Base-by-base conservation (phyloP, 306 rosid genomes). In the Prunus padus region DNA sequence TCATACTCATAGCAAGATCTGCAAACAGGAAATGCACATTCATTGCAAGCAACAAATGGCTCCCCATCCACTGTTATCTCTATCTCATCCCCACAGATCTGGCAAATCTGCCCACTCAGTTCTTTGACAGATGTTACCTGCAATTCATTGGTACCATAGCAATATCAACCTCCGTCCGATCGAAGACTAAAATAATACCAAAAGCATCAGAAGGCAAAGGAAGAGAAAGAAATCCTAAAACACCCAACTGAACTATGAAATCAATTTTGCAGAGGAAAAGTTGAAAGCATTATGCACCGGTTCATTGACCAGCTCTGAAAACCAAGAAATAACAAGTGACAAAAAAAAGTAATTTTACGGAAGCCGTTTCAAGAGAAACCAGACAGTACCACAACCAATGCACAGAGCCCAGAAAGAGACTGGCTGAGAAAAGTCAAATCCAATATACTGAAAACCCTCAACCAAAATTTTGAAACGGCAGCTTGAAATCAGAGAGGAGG, bases 1-100 rank as follows among this genome's bases (percentile, higher is more conserved):
- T 93, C 98, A 67, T 93, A 93, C 81, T 93, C 97, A 66, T 93
- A 93, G 81, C 98, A 93, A 82, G 95, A 84, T 78, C 96, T 84
- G 67, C 98, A 93, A 14, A 92, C 92, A 3, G 98, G 98, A 55
- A 92, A 90, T n/a, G 98, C 98, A 80, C 98, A 93, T 84, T 93
- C 98, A 55, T 90, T 89, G 86, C 98, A 93, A 61, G 98, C 98
- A 79, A 90, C 87, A 88, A 93, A 90, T 1, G 93, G 91, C 88
- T 93, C 97, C 15, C 91, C 95, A 75, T 90, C 86, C 25, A 88
- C 89, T 0, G 97, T 87, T 11, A 89, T 40, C 78, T 93, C 98
- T 70, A 93, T 73, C 81, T 89, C 98, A 84, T 93, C 98, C 62
- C 93, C 98, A 75, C 98, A 93, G 86, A 93, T 93, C 93, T 93